Base-by-base conservation (phyloP, 2,329 filamentous ascomycete genomes). In the Dendrostoma leiphaemia region DNA sequence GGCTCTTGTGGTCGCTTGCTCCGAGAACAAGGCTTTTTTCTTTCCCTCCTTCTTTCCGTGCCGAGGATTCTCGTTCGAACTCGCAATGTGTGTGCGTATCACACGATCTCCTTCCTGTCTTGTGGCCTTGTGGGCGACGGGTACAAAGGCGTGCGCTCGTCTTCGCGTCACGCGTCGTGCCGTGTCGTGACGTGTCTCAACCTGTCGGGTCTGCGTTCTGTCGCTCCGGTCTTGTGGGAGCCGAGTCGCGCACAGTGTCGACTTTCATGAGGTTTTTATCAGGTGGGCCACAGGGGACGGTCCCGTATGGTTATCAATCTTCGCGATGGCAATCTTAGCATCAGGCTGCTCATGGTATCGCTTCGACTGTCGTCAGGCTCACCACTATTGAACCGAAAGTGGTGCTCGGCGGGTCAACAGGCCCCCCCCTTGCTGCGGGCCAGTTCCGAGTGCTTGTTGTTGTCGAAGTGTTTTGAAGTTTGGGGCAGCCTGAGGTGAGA, bases 301-400 rank as follows among this genome's bases (percentile, higher is more conserved):
- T 48, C 32, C n/a, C 46, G 21, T 13, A 48, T 29, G 37, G 35
- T 6, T 28, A 26, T n/a, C 7, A 26, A 44, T 28, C 37, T 31
- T 43, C n/a, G 48, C 24, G 28, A 28, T 6, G 38, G 38, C 35
- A 51, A 43, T 43, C 29, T 43, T 34, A 44, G 37, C 28, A 51
- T 26, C 28, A 32, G 48, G 37, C 38, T 51, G 48, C 37, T 34
- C 48, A 51, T 51, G 38, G 28, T 51, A 35, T 51, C 38, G 48
- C 48, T 34, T 26, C 19, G 19, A 6, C 26, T 26, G 19, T 17
- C 15, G 29, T 48, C 64, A n/a, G 50, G 60, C 19, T 45, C 26
- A 31, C 43, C 28, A 17, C 17, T 24, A 8, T 15, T 37, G 34
- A 17, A 6, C 24, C 21, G 38, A 13, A 13, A 41, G 23, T 15